Percentiles rank a stretch among this genome's conserved stretches.
Conservation (phyloP, 2,329 filamentous ascomycete species). For the Stemphylium lycopersici region DNA sequence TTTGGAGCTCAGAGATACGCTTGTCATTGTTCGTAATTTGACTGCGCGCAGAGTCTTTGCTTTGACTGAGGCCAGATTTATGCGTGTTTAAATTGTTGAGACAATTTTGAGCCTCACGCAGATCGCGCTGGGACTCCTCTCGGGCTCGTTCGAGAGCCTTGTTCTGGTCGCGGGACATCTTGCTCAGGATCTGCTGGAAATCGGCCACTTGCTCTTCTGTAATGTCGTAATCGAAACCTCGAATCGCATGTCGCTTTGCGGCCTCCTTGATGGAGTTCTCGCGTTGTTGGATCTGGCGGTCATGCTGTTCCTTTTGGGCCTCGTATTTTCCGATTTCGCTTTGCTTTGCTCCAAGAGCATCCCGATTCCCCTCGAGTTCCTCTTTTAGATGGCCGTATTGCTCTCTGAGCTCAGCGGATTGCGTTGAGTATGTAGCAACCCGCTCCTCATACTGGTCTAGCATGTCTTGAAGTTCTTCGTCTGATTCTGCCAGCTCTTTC, state of each 20-base stretch:
- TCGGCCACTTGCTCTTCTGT: slow-evolving; percentile 73
- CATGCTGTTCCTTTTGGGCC: slow-evolving; percentile 85
- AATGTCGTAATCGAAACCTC: slow-evolving; percentile 81
- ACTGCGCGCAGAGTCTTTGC: slow-evolving; percentile 74
- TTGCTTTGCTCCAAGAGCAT: slow-evolving; percentile 54
- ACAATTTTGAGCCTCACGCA: slow-evolving; percentile 72
- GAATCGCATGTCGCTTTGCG: slow-evolving; percentile 76
- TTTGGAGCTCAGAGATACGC: slow-evolving; percentile 70
- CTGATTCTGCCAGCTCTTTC: slow-evolving; percentile 77
- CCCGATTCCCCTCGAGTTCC: slow-evolving; percentile 56
- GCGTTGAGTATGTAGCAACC: slow-evolving; percentile 68
- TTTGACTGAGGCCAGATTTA: slow-evolving; percentile 74
- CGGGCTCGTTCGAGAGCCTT: slow-evolving; percentile 76
- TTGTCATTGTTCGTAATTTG: slow-evolving; percentile 76
- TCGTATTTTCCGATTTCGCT: slow-evolving; percentile 76
- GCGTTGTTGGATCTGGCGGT: slow-evolving; percentile 76
- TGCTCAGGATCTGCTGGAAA: slow-evolving; percentile 80
- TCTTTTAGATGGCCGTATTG: slow-evolving; percentile 69
- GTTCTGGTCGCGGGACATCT: slow-evolving; percentile 77
- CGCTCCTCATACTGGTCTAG: slow-evolving; percentile 79
- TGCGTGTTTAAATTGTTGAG: slow-evolving; percentile 77
- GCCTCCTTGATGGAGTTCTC: slow-evolving; percentile 77
- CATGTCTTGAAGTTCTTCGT: slow-evolving; percentile 73
- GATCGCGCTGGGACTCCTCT: slow-evolving; percentile 73
- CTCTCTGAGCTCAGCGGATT: slow-evolving; percentile 66